Evolutionary conservation across 345 rosid genomes (phyloP), one percentile per base, ranked within the genome.

Genomic region (Alliaria petiolata): DNA sequence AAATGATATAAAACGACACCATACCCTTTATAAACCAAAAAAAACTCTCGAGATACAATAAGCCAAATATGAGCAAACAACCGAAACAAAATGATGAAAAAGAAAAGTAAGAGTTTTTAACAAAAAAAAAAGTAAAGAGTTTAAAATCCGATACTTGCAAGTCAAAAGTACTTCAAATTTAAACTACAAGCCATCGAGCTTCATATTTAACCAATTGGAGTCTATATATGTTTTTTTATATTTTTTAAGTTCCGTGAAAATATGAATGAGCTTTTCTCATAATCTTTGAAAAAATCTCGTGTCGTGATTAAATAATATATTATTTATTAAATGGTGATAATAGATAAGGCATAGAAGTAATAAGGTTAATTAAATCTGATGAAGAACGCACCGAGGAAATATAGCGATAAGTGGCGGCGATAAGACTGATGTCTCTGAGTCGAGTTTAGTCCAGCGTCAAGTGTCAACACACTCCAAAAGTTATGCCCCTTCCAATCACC

Each of bases 321-420:
- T 47, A 10, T 25, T 25, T n/a, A n/a, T n/a, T n/a, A n/a, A n/a
- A n/a, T 51, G 56, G 56, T 51, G 35, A 26, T 26, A 51, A 51
- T 14, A 51, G 17, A 51, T 51, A 57, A 57, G 45, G 25, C 19
- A 59, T 31, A 62, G 25, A 39, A 38, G 72, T 9, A 52, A 15
- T 44, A 38, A 19, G 33, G 53, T 44, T 62, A 47, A 30, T 52
- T 62, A 40, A 20, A 52, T 52, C 62, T 46, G 72, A 74, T 47
- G 67, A 58, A 58, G 72, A 66, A 74, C 71, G 72, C 78, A 74
- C 78, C 70, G 2, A 66, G 38, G 28, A 46, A 28, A 49, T 56
- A 65, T 66, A 58, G 71, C 53, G 40, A 47, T 61, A 66, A 66
- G 78, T 67, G n/a, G 55, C 56, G 53, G 72, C 7, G 64, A 72